phyloP scores from a whole-genome alignment of 345 rosid species.

The Eutrema japonicum region DNA sequence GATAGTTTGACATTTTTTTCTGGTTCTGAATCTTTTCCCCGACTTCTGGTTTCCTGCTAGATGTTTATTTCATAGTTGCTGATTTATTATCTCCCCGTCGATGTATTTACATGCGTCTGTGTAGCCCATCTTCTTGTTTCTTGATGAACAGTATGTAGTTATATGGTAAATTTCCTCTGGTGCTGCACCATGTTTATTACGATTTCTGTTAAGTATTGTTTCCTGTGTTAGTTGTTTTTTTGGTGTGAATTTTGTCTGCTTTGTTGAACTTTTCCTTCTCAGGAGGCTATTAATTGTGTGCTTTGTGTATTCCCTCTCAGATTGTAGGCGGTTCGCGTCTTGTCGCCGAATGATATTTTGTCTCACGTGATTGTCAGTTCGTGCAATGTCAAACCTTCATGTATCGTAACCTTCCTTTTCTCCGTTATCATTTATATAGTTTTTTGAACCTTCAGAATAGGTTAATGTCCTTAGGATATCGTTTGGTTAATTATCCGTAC shows the following conservation, averaged over 20 bases:
- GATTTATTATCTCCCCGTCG: slow-evolving; percentile 2
- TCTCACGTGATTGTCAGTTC: slow-evolving; percentile 53
- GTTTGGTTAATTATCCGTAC: background rate
- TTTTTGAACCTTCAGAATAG: background rate
- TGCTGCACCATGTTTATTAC: slow-evolving; percentile 7
- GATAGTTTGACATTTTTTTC: background rate
- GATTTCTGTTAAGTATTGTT: slow-evolving; percentile 2
- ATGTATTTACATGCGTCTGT: background rate
- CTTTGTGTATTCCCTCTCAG: slow-evolving; percentile 44
- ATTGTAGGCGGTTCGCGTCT: slow-evolving; percentile 48
- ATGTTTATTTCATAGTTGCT: slow-evolving; percentile 15
- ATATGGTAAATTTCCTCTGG: background rate
- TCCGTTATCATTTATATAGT: background rate
- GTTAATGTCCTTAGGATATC: background rate
- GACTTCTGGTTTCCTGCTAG: background rate
- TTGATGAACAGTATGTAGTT: background rate
- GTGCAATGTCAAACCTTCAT: slow-evolving; percentile 93
- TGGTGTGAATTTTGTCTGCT: background rate
- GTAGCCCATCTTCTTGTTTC: slow-evolving; percentile 1
- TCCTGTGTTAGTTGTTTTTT: background rate
- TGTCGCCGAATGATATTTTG: slow-evolving; percentile 63
- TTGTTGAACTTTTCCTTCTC: slow-evolving; percentile 42
- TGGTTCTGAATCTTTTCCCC: background rate
- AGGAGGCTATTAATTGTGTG: slow-evolving; percentile 50
- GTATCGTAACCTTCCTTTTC: slow-evolving; percentile 45